Evolutionary conservation across 2,329 filamentous ascomycete genomes (phyloP), one percentile per base, ranked within the genome.

Genomic region (Parasarocladium wereldwijsianum): DNA sequence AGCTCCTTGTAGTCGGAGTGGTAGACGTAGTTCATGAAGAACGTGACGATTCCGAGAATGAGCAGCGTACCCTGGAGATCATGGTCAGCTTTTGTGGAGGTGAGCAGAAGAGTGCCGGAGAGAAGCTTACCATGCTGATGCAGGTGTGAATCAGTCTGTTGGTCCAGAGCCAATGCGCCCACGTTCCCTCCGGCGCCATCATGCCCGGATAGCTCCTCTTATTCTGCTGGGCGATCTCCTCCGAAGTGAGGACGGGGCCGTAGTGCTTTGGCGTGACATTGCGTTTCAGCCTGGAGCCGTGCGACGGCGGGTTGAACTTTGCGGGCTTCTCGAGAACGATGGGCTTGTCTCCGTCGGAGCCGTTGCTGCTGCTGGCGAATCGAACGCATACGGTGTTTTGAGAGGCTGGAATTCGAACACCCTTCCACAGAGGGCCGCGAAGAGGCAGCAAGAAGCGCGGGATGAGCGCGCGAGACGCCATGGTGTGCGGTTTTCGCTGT

Each of bases 231-330:
- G 67, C 58, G 29, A 63, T 56, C 52, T 93, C 78, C 30, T 75
- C 66, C 13, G 65, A 58, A 11, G 70, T 74, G 36, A 85, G 56
- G 14, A 70, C 57, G 12, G 83, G 80, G 21, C 84, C 85, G 49
- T 92, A 93, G 51, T 77, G 72, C 43, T 66, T 64, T 17, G 76
- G 74, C 6, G 60, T 51, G 16, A 46, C 52, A 54, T 49, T 50
- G 39, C 66, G 63, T 32, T 68, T 64, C 18, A 84, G 66, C 6
- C 79, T 66, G 14, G 79, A 62, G 9, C 80, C 77, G 52, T 96
- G 90, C 0, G 87, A 96, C 0, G 90, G 90, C 3, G 90, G 87
- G 27, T 82, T 82, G 64, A 93, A 96, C 50, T 77, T 80, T 45
- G 80, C 69, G 15, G 87, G 87, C 54, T 94, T 84, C 43, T 82